Percentiles rank a stretch among this genome's conserved stretches.
phyloP scores from a whole-genome alignment of 177 flowering plant species.

The Telopea speciosissima region DNA sequence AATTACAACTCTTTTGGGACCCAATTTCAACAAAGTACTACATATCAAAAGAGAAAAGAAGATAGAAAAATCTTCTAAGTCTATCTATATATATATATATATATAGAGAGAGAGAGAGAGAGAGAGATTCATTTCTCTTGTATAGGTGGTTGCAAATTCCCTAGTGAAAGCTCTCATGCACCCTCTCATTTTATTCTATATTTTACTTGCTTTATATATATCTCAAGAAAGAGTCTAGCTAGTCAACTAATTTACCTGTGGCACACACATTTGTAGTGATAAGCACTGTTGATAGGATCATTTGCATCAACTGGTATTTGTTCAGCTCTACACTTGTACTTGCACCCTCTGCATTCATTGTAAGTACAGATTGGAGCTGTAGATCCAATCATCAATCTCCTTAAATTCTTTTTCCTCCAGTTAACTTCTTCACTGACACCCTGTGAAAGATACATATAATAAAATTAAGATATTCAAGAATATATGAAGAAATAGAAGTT shows the following conservation, averaged over 20 bases:
- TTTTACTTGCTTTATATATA: not conserved
- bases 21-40: not conserved
- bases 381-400: constrained; percentile 81
- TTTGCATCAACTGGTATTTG: constrained; percentile 90
- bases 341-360: constrained; percentile 93
- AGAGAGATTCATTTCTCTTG: too few relatives aligned
- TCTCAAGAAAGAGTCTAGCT: not conserved
- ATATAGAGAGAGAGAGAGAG: too few relatives aligned
- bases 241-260: constrained; percentile 40
- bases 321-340: constrained; percentile 76
- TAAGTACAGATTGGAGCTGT: constrained; percentile 86
- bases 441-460: constrained; percentile 3
- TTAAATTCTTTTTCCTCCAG: constrained; percentile 21
- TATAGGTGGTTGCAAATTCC: not conserved
- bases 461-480: not conserved
- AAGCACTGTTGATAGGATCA: constrained; percentile 85
- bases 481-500: not conserved
- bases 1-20: not conserved
- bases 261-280: constrained; percentile 89
- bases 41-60: not conserved
- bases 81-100: too few relatives aligned
- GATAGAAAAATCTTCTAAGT: too few relatives aligned
- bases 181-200: not conserved
- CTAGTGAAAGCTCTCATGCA: too few relatives aligned
- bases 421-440: not conserved